phyloP scores from a whole-genome alignment of 2,329 filamentous ascomycete genomes.

The Cyanodermella asteris region DNA sequence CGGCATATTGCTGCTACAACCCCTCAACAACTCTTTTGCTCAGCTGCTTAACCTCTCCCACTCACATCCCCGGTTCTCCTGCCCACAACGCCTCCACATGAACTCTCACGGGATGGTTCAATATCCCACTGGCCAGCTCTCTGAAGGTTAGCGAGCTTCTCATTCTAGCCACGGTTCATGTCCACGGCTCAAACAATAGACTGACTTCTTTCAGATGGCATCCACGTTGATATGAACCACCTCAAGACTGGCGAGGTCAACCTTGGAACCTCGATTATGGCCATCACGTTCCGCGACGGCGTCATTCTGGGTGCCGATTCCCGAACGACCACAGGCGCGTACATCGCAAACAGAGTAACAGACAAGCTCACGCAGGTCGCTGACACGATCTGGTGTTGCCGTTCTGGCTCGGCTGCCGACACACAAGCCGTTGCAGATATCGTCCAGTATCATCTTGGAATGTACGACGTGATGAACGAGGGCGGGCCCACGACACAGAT shows the following conservation, averaged over 20 bases:
- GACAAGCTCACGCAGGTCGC: slow-evolving; percentile 98
- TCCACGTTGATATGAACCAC: slow-evolving; percentile 96
- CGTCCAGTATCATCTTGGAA: slow-evolving; percentile 83
- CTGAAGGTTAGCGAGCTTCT: slow-evolving; percentile 16
- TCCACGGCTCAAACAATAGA: no score
- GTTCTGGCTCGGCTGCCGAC: slow-evolving; percentile 89
- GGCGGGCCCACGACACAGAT: slow-evolving; percentile 85
- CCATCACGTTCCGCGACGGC: slow-evolving; percentile 94
- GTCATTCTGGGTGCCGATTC: slow-evolving; percentile 95
- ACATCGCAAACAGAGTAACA: slow-evolving; percentile 97
- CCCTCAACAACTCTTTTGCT: no score
- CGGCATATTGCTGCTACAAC: no score
- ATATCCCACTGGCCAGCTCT: slow-evolving; percentile 24
- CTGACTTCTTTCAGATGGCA: slow-evolving; percentile 52
- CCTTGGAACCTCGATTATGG: slow-evolving; percentile 97
- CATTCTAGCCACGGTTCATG: no score
- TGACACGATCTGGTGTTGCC: slow-evolving; percentile 99
- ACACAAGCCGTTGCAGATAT: slow-evolving; percentile 97
- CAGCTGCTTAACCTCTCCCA: no score
- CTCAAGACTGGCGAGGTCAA: slow-evolving; percentile 98
- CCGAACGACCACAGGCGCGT: slow-evolving; percentile 88
- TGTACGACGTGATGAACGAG: slow-evolving; percentile 79
- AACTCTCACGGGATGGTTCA: no score
- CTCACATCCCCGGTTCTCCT: no score
- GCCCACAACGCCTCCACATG: no score